Evolutionary conservation across 768 basidiomycete genomes (phyloP).

Genomic region (Mycena albidolilacea): DNA sequence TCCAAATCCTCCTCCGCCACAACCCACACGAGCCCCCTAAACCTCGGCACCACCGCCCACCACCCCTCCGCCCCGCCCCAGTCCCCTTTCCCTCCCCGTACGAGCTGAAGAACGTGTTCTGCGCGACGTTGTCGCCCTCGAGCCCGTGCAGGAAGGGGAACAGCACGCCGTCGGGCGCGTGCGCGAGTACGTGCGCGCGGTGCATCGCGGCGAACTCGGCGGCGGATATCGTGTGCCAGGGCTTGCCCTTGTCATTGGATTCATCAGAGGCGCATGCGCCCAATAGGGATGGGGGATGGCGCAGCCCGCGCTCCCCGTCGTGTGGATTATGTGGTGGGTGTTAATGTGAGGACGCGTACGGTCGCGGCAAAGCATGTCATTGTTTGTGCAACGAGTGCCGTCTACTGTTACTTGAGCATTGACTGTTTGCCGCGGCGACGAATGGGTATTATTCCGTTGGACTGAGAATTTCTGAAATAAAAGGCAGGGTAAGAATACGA

Average conservation of each 20-base stretch:
- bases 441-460: neutral
- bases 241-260: neutral
- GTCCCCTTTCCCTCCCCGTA: no score
- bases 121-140: neutral
- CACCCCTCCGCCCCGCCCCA: neutral
- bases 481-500: neutral
- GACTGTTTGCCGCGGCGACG: neutral
- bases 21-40: constrained; percentile 89
- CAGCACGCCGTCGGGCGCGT: neutral
- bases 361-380: neutral
- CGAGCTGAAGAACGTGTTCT: constrained; percentile 1
- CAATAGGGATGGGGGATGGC: no score
- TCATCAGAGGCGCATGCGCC: neutral
- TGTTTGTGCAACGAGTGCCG: constrained; percentile 1
- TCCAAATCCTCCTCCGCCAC: constrained; percentile 78
- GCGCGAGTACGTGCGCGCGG: neutral
- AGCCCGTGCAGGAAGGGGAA: constrained; percentile 9
- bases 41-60: constrained; percentile 51
- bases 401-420: neutral
- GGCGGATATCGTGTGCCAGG: neutral
- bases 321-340: no score
- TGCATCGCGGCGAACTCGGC: neutral
- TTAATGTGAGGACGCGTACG: neutral
- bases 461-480: neutral
- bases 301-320: no score